Evolutionary conservation across 2,329 filamentous ascomycete species (phyloP).

Genomic region (Cadophora malorum): DNA sequence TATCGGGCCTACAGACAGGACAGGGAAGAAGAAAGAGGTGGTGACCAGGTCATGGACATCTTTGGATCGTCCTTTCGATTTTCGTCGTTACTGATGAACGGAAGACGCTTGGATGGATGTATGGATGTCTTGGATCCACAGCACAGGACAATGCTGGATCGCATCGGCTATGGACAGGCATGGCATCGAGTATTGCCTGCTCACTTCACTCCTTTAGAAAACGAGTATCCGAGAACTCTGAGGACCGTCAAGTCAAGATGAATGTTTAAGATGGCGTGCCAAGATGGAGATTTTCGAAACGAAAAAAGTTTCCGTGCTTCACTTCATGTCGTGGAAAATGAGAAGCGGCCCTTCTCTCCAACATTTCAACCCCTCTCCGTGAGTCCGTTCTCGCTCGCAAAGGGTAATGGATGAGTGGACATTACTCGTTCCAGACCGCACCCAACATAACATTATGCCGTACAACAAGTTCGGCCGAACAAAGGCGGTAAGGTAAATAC

Average conservation of each 20-base stretch:
- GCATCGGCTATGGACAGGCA: background rate
- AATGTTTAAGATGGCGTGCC: background rate
- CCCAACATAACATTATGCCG: background rate
- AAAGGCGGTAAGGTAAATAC: background rate
- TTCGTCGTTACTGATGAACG: background rate
- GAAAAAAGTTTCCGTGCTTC: background rate
- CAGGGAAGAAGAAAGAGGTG: background rate
- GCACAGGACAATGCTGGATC: background rate
- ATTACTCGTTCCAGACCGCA: too few relatives aligned
- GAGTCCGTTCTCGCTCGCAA: conserved; percentile 12
- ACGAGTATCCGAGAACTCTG: background rate
- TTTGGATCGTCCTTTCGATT: background rate
- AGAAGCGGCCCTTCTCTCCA: background rate
- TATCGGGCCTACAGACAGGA: background rate
- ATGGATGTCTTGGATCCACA: background rate
- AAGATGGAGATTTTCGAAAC: background rate
- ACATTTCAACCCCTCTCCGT: too few relatives aligned
- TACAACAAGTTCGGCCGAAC: background rate
- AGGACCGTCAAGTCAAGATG: background rate
- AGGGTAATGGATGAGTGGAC: background rate
- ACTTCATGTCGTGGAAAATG: background rate
- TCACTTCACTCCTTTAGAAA: too few relatives aligned
- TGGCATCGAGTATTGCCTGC: background rate
- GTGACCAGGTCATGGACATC: conserved; percentile 7
- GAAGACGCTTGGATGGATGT: background rate